Conservation (phyloP, 2,329 filamentous ascomycete genomes). For the Alternaria dauci region DNA sequence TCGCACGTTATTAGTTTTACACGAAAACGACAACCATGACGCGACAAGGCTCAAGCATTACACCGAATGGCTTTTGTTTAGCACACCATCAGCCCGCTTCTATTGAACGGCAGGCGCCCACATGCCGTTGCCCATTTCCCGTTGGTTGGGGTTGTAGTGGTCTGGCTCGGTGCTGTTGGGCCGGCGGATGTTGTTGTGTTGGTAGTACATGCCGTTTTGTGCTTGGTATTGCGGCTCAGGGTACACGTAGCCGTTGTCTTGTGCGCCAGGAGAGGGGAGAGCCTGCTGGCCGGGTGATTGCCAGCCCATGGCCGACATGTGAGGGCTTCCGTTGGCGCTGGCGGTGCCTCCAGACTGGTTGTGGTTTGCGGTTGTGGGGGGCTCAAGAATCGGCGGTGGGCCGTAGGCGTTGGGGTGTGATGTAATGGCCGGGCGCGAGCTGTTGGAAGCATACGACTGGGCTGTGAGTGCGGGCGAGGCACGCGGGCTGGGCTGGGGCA, state of each 20-base stretch:
- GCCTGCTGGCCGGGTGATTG: slow-evolving; percentile 80
- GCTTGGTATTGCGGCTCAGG: slow-evolving; percentile 74
- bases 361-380: slow-evolving; percentile 78
- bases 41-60: slow-evolving; percentile 6
- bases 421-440: slow-evolving; percentile 69
- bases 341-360: slow-evolving; percentile 65
- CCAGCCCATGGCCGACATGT: slow-evolving; percentile 84
- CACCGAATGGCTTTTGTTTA: background rate
- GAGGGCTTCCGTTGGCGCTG: slow-evolving; percentile 84
- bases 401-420: slow-evolving; percentile 86
- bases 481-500: slow-evolving; percentile 74
- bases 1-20: slow-evolving; percentile 45
- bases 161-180: slow-evolving; percentile 75
- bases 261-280: slow-evolving; percentile 74
- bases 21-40: slow-evolving; percentile 21
- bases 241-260: slow-evolving; percentile 79
- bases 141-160: slow-evolving; percentile 58
- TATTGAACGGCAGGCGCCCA: slow-evolving; percentile 56
- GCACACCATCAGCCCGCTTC: slow-evolving; percentile 3
- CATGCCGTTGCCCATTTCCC: slow-evolving; percentile 50
- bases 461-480: slow-evolving; percentile 70
- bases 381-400: slow-evolving; percentile 85
- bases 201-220: slow-evolving; percentile 73
- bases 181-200: slow-evolving; percentile 72
- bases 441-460: slow-evolving; percentile 68